Percentiles rank a stretch among this genome's conserved stretches.
These are phyloP conservation scores for Colletotrichum tropicale DNA, from an alignment of 2,329 filamentous ascomycete species.

Conservation along the genomic window DNA sequence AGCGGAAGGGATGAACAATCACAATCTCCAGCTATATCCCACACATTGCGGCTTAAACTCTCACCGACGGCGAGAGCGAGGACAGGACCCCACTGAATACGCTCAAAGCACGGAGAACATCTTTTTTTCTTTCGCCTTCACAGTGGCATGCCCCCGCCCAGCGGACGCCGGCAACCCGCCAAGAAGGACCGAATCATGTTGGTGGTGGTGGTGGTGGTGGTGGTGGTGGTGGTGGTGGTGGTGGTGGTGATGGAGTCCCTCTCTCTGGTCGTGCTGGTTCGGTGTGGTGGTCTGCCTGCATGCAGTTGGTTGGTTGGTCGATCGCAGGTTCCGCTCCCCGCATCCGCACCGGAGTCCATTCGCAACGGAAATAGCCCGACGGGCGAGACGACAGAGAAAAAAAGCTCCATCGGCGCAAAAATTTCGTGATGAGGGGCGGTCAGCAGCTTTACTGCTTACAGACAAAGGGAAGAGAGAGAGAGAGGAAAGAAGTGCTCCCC, in stretches of 20 bases:
- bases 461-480: neutral
- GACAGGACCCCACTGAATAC: neutral
- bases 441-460: neutral
- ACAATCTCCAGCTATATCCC: neutral
- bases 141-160: neutral
- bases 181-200: neutral
- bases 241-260: neutral
- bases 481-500: neutral
- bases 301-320: neutral
- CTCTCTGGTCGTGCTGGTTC: neutral
- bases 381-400: neutral
- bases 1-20: neutral
- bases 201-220: no score
- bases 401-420: neutral
- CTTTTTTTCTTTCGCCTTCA: neutral
- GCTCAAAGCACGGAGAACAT: neutral
- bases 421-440: neutral
- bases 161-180: neutral
- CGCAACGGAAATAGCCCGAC: neutral
- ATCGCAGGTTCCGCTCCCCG: neutral
- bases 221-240: no score
- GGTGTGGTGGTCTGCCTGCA: neutral
- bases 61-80: neutral
- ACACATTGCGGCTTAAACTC: neutral
- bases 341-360: neutral